A percentile compares a stretch with the other conserved stretches of the same genome.
Conservation (phyloP, 306 rosid genomes). For the Trifolium repens region DNA sequence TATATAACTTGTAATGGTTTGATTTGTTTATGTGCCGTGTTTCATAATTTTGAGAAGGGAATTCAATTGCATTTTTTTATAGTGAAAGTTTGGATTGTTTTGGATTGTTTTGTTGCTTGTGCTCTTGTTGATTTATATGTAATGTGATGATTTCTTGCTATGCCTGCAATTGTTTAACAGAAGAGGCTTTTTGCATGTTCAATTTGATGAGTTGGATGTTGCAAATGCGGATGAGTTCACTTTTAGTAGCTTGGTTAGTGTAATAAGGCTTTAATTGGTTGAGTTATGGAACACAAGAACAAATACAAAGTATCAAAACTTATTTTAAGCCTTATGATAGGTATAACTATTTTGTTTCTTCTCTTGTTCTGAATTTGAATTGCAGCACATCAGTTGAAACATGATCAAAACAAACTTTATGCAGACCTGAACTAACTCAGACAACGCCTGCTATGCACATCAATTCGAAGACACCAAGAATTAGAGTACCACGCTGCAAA, state of each 20-base stretch:
- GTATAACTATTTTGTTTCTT: too few species aligned
- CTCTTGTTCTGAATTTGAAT: too few species aligned
- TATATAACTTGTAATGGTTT: constrained; percentile 58
- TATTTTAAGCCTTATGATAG: too few species aligned
- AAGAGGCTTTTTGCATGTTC: constrained; percentile 55
- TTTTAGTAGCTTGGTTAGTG: constrained; percentile 62
- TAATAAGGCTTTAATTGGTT: constrained; percentile 1
- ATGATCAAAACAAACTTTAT: too few species aligned
- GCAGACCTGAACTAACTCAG: too few species aligned
- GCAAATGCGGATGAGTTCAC: constrained; percentile 69
- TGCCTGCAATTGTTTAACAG: constrained; percentile 50
- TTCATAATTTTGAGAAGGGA: constrained; percentile 54
- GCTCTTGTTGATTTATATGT: constrained; percentile 64
- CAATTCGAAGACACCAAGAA: too few species aligned
- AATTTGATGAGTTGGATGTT: constrained; percentile 55
- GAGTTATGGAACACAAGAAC: too few species aligned
- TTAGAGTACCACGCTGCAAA: too few species aligned
- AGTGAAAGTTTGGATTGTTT: constrained; percentile 58
- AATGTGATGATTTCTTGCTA: constrained; percentile 80
- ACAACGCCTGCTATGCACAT: too few species aligned
- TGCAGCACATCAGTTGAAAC: too few species aligned
- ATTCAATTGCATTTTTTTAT: constrained; percentile 62
- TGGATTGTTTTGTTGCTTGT: constrained; percentile 73
- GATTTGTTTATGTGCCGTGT: constrained; percentile 57
- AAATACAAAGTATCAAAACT: too few species aligned